These are phyloP conservation scores for Leccinum pellstonianum DNA, from an alignment of 768 basidiomycete genomes.

Conservation along the genomic window DNA sequence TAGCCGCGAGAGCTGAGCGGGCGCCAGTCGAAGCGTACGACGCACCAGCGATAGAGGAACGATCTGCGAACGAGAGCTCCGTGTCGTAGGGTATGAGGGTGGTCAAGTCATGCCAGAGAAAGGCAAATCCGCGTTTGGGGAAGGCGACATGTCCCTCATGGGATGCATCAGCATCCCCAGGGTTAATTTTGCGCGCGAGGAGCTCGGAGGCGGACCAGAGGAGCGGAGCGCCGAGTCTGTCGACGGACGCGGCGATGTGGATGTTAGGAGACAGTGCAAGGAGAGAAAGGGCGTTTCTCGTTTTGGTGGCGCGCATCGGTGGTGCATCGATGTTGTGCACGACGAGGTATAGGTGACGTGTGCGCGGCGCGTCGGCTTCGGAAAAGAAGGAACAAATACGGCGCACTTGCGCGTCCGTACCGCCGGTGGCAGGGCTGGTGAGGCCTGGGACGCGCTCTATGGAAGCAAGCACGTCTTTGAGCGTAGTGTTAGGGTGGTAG, in stretches of 20 bases:
- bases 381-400: constrained; percentile 67
- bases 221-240: constrained; percentile 81
- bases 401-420: constrained; percentile 60
- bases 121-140: constrained; percentile 54
- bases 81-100: constrained; percentile 81
- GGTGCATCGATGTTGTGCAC: constrained; percentile 89
- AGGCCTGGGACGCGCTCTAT: constrained; percentile 44
- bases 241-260: constrained; percentile 81
- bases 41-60: constrained; percentile 57
- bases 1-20: constrained; percentile 25
- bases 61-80: constrained; percentile 69
- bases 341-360: constrained; percentile 65
- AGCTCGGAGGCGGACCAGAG: constrained; percentile 77
- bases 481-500: constrained; percentile 62
- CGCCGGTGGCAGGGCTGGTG: constrained; percentile 9
- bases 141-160: constrained; percentile 8
- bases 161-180: constrained; percentile 1
- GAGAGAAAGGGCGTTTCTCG: constrained; percentile 64
- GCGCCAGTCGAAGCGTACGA: constrained; percentile 35
- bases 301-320: constrained; percentile 59
- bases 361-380: constrained; percentile 29
- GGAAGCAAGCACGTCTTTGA: constrained; percentile 66
- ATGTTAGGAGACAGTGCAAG: constrained; percentile 74
- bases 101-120: constrained; percentile 89
- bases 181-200: constrained; percentile 47